phyloP scores from a whole-genome alignment of 2,329 filamentous ascomycete genomes.

The Dryadomyces sulphureus region DNA sequence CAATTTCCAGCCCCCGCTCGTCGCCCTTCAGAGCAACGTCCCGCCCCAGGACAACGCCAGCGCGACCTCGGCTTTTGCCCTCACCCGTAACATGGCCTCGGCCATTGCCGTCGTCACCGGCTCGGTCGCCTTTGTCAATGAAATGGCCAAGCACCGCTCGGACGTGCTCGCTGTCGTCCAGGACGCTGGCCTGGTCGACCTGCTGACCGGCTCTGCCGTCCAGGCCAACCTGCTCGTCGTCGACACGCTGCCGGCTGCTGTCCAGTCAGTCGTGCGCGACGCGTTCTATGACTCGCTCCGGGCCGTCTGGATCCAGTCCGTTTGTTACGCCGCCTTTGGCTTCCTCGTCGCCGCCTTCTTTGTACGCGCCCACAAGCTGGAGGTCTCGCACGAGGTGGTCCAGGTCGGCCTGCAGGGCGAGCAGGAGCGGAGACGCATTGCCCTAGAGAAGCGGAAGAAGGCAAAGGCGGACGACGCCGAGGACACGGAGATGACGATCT shows the following conservation, averaged over 20 bases:
- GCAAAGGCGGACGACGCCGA: background rate
- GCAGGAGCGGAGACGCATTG: conserved; percentile 10
- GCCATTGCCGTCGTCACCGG: conserved; percentile 10
- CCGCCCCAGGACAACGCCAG: conserved; percentile 40
- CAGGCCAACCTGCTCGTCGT: conserved; percentile 28
- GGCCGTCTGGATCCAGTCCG: conserved; percentile 43
- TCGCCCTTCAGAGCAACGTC: conserved; percentile 46
- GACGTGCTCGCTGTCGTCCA: conserved; percentile 5
- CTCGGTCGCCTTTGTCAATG: conserved; percentile 10
- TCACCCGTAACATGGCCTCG: conserved; percentile 31
- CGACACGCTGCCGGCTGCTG: conserved; percentile 24
- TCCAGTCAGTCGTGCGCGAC: conserved; percentile 26
- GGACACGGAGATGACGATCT: background rate
- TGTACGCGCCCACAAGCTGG: conserved; percentile 32
- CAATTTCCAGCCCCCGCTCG: conserved; percentile 44
- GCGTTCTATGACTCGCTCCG: conserved; percentile 34
- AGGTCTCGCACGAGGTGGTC: conserved; percentile 38
- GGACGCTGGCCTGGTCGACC: background rate
- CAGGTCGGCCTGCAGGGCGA: conserved; percentile 34
- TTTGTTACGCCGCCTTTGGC: conserved; percentile 24
- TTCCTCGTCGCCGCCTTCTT: conserved; percentile 29
- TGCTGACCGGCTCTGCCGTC: conserved; percentile 7
- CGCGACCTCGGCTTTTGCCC: conserved; percentile 43
- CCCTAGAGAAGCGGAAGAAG: conserved; percentile 4
- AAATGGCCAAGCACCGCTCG: conserved; percentile 7